phyloP scores from a whole-genome alignment of 768 basidiomycete genomes.

The Mycena vitilis region DNA sequence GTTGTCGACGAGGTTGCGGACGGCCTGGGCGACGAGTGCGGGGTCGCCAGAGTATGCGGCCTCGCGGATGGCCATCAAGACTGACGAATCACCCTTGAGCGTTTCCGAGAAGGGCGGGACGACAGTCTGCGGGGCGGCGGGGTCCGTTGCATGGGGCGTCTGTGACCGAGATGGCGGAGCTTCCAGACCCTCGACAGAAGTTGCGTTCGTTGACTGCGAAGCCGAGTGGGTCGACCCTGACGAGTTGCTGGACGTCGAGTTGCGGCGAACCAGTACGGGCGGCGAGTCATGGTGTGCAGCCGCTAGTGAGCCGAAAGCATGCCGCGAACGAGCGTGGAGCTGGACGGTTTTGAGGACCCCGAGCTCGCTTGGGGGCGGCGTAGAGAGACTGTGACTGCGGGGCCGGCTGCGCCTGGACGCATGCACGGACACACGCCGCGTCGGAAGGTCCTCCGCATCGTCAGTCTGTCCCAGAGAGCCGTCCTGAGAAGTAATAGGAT shows the following conservation, averaged over 20 bases:
- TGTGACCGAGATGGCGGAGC: slow-evolving; percentile 28
- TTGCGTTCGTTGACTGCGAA: slow-evolving; percentile 20
- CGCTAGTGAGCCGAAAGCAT: slow-evolving; percentile 55
- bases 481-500: slow-evolving; percentile 68
- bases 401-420: slow-evolving; percentile 50
- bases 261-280: slow-evolving; percentile 57
- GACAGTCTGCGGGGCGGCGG: slow-evolving; percentile 43
- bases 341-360: slow-evolving; percentile 74
- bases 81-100: slow-evolving; percentile 15
- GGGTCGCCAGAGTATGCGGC: slow-evolving; percentile 45
- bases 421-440: slow-evolving; percentile 45
- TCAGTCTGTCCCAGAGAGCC: slow-evolving; percentile 60
- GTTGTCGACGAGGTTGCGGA: slow-evolving; percentile 47
- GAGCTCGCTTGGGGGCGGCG: slow-evolving; percentile 46
- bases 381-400: slow-evolving; percentile 72
- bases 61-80: slow-evolving; percentile 38
- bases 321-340: slow-evolving; percentile 69
- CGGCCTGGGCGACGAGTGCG: slow-evolving; percentile 47
- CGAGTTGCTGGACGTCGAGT: slow-evolving; percentile 54
- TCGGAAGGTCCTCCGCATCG: slow-evolving; percentile 64
- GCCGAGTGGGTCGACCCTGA: background rate
- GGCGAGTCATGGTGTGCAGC: slow-evolving; percentile 36
- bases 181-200: background rate
- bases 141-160: slow-evolving; percentile 34
- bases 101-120: slow-evolving; percentile 13